Conservation (phyloP, 192 early-diverging fungal genomes). For the Anaeromyces robustus region DNA sequence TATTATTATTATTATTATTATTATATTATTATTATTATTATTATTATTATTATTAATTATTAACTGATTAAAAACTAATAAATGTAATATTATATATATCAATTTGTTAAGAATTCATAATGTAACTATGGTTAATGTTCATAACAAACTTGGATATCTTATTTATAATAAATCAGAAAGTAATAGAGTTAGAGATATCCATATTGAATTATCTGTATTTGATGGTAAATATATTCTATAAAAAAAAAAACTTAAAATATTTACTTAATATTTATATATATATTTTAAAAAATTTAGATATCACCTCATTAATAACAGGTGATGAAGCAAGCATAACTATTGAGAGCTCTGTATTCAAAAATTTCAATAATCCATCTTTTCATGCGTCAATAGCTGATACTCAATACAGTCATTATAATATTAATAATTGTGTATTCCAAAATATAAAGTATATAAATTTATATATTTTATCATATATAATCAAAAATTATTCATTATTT, state of each 20-base stretch:
- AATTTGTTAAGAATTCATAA: background rate
- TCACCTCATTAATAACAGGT: background rate
- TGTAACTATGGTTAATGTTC: background rate
- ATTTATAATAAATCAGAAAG: background rate
- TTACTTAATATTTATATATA: too few relatives aligned
- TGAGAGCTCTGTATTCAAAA: background rate
- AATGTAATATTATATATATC: too few relatives aligned
- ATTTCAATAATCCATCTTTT: background rate
- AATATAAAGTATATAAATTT: background rate
- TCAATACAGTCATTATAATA: background rate
- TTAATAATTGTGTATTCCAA: background rate
- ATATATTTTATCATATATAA: too few relatives aligned
- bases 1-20: too few relatives aligned
- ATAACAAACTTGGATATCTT: background rate
- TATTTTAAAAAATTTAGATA: background rate
- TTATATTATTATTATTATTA: too few relatives aligned
- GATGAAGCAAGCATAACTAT: background rate
- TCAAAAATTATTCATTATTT: too few relatives aligned
- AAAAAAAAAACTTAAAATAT: too few relatives aligned
- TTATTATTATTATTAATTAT: too few relatives aligned
- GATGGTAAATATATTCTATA: background rate
- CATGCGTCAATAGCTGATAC: background rate
- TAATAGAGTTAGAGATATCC: background rate
- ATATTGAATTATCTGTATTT: background rate
- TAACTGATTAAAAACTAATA: too few relatives aligned